These are phyloP conservation scores for Vaccinium corymbosum DNA, from an alignment of 148 eudicot genomes.

Conservation along the genomic window DNA sequence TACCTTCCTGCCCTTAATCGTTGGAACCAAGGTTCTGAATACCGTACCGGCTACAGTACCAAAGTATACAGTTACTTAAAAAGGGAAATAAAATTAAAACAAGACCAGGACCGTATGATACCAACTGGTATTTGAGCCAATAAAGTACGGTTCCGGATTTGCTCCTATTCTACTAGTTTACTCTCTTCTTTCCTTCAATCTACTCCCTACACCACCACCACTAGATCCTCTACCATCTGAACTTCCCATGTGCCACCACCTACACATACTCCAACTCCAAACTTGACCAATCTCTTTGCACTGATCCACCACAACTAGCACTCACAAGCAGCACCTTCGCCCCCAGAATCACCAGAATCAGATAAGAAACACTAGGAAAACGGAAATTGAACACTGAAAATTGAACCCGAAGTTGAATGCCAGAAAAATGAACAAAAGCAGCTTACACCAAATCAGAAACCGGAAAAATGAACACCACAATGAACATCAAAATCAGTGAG, in stretches of 20 bases:
- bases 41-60: background rate
- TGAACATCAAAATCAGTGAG: background rate
- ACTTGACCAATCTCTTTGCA: background rate
- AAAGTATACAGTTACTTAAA: background rate
- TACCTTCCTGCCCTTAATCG: background rate
- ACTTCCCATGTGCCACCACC: background rate
- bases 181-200: background rate
- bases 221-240: background rate
- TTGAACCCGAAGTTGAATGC: background rate
- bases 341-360: background rate
- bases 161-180: background rate
- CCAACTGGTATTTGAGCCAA: background rate
- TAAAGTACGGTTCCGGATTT: background rate
- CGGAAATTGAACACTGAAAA: background rate
- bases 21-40: background rate
- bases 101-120: background rate
- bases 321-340: background rate
- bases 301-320: background rate
- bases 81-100: background rate
- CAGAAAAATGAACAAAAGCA: constrained; percentile 1
- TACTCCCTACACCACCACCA: background rate
- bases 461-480: background rate
- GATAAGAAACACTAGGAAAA: background rate
- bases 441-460: background rate
- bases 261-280: background rate